A percentile compares a stretch with the other conserved stretches of the same genome.
These are phyloP conservation scores for Dendrocalamus latiflorus DNA, from an alignment of 202 grass and related monocot genomes.

Conservation along the genomic window DNA sequence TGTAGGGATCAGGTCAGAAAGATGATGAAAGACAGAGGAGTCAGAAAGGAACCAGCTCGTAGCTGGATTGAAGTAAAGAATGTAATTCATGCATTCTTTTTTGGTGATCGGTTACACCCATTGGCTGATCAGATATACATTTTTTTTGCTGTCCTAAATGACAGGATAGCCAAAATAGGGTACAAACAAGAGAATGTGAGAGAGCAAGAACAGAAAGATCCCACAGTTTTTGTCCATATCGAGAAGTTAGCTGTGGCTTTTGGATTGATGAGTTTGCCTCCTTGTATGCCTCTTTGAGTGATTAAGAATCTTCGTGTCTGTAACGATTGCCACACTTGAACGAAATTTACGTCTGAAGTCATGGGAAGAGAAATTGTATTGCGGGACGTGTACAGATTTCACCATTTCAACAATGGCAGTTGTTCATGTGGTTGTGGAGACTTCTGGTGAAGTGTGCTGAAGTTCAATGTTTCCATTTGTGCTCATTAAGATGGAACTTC, in stretches of 20 bases:
- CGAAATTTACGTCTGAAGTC: constrained; percentile 58
- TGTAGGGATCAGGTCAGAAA: constrained; percentile 67
- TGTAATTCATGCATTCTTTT: no score
- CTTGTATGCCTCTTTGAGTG: constrained; percentile 45
- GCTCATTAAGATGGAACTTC: neutral
- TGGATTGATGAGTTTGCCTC: constrained; percentile 51
- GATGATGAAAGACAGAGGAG: constrained; percentile 62
- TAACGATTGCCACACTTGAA: constrained; percentile 58
- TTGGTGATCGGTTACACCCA: constrained; percentile 52
- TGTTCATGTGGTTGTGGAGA: constrained; percentile 87
- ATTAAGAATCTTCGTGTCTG: constrained; percentile 80
- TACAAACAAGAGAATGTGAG: constrained; percentile 64
- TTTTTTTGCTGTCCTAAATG: constrained; percentile 52
- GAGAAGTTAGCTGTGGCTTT: constrained; percentile 75
- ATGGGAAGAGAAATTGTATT: constrained; percentile 58
- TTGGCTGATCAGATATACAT: constrained; percentile 50
- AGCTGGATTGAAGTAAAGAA: constrained; percentile 73
- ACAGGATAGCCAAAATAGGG: constrained; percentile 62
- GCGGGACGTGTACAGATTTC: constrained; percentile 67
- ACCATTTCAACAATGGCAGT: constrained; percentile 68
- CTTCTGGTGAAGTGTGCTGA: constrained; percentile 43
- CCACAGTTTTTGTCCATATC: constrained; percentile 54
- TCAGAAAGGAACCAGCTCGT: constrained; percentile 62
- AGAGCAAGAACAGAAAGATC: constrained; percentile 53
- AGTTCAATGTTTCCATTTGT: neutral